phyloP scores from a whole-genome alignment of 2,329 filamentous ascomycete genomes.

The Phoma sp. region DNA sequence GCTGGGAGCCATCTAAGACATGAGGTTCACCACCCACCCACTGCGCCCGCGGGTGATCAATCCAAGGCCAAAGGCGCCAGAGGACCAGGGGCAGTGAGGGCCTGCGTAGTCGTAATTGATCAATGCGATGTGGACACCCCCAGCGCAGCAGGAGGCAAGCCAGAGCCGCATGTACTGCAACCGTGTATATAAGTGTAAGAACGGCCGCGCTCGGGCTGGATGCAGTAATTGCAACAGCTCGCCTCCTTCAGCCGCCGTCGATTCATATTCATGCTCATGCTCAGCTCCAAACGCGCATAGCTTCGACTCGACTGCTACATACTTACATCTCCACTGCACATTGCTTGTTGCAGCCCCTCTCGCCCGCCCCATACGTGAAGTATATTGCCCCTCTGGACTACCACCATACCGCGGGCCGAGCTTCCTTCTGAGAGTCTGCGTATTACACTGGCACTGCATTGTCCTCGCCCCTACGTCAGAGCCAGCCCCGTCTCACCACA shows the following conservation, averaged over 20 bases:
- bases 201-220: constrained; percentile 6
- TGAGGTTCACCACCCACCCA: constrained; percentile 14
- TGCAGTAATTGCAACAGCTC: constrained; percentile 3
- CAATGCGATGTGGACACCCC: constrained; percentile 6
- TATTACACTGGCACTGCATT: not conserved
- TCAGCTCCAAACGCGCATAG: not conserved
- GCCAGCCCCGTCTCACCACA: constrained; percentile 23
- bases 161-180: constrained; percentile 14
- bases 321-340: too few relatives aligned
- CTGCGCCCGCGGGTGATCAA: constrained; percentile 19
- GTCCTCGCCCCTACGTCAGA: constrained; percentile 26
- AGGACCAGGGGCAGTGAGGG: constrained; percentile 14
- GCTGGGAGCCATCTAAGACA: constrained; percentile 17
- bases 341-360: not conserved
- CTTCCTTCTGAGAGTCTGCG: constrained; percentile 12
- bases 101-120: constrained; percentile 16
- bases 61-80: constrained; percentile 13
- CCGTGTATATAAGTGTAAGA: constrained; percentile 13
- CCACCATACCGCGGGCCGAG: constrained; percentile 19
- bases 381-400: constrained; percentile 1
- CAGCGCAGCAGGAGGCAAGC: constrained; percentile 7
- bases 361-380: not conserved
- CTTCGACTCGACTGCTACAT: not conserved
- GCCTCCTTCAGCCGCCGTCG: not conserved
- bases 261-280: not conserved